phyloP scores from a whole-genome alignment of 2,329 filamentous ascomycete genomes.

The Epichloe sylvatica region DNA sequence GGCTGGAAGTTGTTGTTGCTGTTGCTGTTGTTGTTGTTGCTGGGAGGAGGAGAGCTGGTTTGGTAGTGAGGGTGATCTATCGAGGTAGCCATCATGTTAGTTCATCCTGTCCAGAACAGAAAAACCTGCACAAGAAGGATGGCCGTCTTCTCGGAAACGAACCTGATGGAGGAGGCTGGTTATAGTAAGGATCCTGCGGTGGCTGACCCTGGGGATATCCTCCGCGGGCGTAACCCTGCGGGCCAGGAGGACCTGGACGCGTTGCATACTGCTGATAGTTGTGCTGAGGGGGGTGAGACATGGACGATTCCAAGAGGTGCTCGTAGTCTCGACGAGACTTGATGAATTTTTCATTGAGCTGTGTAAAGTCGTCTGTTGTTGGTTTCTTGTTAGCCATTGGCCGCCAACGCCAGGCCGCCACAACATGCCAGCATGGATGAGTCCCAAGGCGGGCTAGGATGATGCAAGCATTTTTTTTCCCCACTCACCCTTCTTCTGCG shows the following conservation, averaged over 20 bases:
- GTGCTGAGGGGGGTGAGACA: slow-evolving; percentile 82
- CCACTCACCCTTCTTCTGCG: slow-evolving; percentile 80
- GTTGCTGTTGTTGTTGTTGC: slow-evolving; percentile 22
- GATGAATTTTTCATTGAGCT: slow-evolving; percentile 98
- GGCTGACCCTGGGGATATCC: slow-evolving; percentile 30
- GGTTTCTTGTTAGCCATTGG: slow-evolving; percentile 5
- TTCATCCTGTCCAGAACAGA: no score
- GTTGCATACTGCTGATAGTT: slow-evolving; percentile 57
- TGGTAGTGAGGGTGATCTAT: slow-evolving; percentile 34
- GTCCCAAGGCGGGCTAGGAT: neutral
- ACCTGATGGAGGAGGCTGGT: slow-evolving; percentile 35
- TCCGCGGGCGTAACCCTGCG: slow-evolving; percentile 31
- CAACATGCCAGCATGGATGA: neutral
- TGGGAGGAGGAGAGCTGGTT: slow-evolving; percentile 33
- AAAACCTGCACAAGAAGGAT: neutral
- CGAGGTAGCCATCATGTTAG: slow-evolving; percentile 1
- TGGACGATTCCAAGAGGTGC: slow-evolving; percentile 84
- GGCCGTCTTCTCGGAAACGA: neutral
- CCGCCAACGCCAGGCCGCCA: no score
- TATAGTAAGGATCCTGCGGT: slow-evolving; percentile 52
- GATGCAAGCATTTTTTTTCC: neutral
- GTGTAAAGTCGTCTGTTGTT: slow-evolving; percentile 78
- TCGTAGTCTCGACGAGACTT: slow-evolving; percentile 96
- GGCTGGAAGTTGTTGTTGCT: slow-evolving; percentile 14
- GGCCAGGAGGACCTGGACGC: slow-evolving; percentile 33